These are phyloP conservation scores for Xylaria acuta DNA, from an alignment of 495 filamentous ascomycete species.

Conservation along the genomic window DNA sequence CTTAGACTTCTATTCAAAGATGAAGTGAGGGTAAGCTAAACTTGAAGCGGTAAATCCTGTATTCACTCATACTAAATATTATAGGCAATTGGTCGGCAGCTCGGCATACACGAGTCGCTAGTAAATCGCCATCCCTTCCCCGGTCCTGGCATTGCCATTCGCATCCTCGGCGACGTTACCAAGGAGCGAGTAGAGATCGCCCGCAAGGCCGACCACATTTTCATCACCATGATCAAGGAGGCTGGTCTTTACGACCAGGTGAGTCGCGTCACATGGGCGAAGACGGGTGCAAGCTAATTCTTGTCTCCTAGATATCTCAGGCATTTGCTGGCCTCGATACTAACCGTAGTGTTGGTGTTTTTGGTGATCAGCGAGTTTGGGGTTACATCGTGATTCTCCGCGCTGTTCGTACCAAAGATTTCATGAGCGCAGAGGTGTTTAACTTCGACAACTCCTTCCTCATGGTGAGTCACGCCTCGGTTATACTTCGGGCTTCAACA, in stretches of 20 bases:
- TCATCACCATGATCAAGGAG: conserved; percentile 82
- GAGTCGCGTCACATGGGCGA: too few relatives aligned
- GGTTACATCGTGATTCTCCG: conserved; percentile 63
- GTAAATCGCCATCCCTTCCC: conserved; percentile 71
- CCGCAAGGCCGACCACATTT: conserved; percentile 84
- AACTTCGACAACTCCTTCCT: too few relatives aligned
- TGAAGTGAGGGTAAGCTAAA: conserved; percentile 81
- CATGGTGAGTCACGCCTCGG: too few relatives aligned
- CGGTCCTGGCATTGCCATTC: conserved; percentile 84
- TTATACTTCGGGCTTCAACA: too few relatives aligned
- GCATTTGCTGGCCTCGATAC: conserved; percentile 83
- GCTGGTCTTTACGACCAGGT: conserved; percentile 77
- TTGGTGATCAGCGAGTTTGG: conserved; percentile 25
- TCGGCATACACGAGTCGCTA: conserved; percentile 78
- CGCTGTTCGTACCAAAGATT: conserved; percentile 79
- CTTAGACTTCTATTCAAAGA: conserved; percentile 40
- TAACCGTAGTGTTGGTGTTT: conserved; percentile 67
- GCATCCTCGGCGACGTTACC: conserved; percentile 89
- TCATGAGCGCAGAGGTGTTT: conserved; percentile 73
- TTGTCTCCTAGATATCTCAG: conserved; percentile 63
- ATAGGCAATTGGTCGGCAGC: conserved; percentile 75
- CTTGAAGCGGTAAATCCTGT: too few relatives aligned
- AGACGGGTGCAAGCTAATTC: too few relatives aligned
- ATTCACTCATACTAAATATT: too few relatives aligned
- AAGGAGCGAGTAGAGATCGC: conserved; percentile 79